Base-by-base conservation (phyloP, 2,329 filamentous ascomycete species). In the Drechslera avenae region DNA sequence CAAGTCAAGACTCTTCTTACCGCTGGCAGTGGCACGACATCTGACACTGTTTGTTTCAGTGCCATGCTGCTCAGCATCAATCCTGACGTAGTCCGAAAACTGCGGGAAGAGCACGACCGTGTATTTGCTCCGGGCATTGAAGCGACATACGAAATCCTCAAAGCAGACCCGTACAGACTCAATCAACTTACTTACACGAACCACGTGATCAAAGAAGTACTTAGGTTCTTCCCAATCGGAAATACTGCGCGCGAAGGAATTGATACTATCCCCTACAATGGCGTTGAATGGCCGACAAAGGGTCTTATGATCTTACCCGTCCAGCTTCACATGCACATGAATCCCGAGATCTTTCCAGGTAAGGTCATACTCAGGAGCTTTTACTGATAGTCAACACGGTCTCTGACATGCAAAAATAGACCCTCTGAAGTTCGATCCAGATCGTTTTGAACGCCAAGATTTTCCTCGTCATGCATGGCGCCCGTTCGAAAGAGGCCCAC, bases 401-500 rank as follows among this genome's bases (percentile, higher is more conserved):
- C 4, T 10, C 44, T 52, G 26, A 52, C 14, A 12, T 13, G 16
- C 40, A 54, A 56, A 26, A 3, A 8, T 14, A 52, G 49, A 48
- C 7, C 49, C 44, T 5, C 33, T 43, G 49, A 44, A 48, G 5
- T 72, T 70, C 46, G 64, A 69, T 35, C 69, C 76, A 0, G 67
- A 76, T 28, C 68, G 69, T 1, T 76, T 68, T 23, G 44, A 72
- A 17, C 77, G 79, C 28, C 56, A 67, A 50, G 75, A 58, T 64
- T 75, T 59, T 63, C 72, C 16, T 39, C 76, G 78, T 41, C 76
- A 77, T 46, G 80, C 81, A 0, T 86, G 76, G 75, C 76, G 82
- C 7, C 75, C 80, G 0, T 86, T 86, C 63, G 80, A 81, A 57
- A 74, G 78, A 47, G 83, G 83, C 0, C 74, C 77, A 2, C 67